These are phyloP conservation scores for Blakeslea trispora DNA, from an alignment of 371 early-diverging fungal genomes.

Conservation along the genomic window DNA sequence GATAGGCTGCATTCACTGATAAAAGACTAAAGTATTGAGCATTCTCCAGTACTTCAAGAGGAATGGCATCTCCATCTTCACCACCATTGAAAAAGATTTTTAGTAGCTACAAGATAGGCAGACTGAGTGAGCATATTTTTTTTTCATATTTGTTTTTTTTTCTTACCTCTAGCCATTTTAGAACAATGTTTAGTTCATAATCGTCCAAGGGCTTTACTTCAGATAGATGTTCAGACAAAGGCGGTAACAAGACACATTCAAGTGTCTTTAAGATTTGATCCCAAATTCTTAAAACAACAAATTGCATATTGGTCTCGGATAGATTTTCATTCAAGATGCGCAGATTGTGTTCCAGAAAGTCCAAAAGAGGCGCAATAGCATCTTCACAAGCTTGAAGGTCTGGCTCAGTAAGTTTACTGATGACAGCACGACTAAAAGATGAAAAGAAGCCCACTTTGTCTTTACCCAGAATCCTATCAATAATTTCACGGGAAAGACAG, in stretches of 20 bases:
- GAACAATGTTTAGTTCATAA: slow-evolving; percentile 73
- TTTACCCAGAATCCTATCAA: slow-evolving; percentile 44
- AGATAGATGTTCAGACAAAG: slow-evolving; percentile 68
- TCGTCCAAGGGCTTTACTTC: slow-evolving; percentile 68
- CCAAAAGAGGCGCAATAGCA: slow-evolving; percentile 74
- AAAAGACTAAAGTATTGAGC: slow-evolving; percentile 72
- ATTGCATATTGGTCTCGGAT: slow-evolving; percentile 77
- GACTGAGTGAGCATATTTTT: too few species aligned
- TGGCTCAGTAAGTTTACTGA: slow-evolving; percentile 34
- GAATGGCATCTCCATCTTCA: slow-evolving; percentile 80
- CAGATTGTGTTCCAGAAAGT: slow-evolving; percentile 87
- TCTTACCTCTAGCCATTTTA: slow-evolving; percentile 68
- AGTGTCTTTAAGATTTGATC: slow-evolving; percentile 74
- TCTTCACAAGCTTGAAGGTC: slow-evolving; percentile 75
- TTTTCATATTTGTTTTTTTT: neutral
- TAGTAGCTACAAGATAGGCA: slow-evolving; percentile 61
- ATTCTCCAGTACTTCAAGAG: slow-evolving; percentile 72
- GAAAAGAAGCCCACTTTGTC: slow-evolving; percentile 46
- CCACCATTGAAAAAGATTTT: slow-evolving; percentile 88
- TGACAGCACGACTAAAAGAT: slow-evolving; percentile 30
- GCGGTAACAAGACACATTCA: slow-evolving; percentile 80
- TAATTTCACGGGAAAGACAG: slow-evolving; percentile 46
- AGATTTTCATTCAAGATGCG: slow-evolving; percentile 75
- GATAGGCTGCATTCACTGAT: slow-evolving; percentile 64
- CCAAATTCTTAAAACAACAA: slow-evolving; percentile 85